phyloP scores from a whole-genome alignment of 2,329 filamentous ascomycete species.

The Orbilia quercus region DNA sequence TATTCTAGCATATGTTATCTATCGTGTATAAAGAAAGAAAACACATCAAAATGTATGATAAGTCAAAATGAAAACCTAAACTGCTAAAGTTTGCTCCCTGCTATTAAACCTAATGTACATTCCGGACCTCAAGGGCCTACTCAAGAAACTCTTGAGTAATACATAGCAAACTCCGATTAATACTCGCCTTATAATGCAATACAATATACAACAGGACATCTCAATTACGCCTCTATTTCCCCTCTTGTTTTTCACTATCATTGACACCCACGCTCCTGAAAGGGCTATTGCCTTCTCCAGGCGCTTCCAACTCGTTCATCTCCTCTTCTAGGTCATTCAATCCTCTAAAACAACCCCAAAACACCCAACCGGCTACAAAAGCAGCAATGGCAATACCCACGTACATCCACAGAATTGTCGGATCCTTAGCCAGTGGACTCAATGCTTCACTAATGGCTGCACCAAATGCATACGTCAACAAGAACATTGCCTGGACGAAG shows the following conservation, averaged over 20 bases:
- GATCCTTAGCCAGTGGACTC: constrained; percentile 65
- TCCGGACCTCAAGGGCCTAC: too few species aligned
- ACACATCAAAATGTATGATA: too few species aligned
- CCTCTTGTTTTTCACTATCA: constrained; percentile 1
- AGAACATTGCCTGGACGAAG: constrained; percentile 70
- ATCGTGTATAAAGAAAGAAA: too few species aligned
- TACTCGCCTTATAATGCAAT: not conserved
- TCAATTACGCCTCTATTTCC: not conserved
- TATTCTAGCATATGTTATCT: too few species aligned
- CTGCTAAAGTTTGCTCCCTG: too few species aligned
- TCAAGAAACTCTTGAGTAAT: not conserved
- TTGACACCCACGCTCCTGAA: not conserved
- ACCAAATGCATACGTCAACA: constrained; percentile 71
- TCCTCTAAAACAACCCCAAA: constrained; percentile 60
- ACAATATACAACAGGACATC: not conserved
- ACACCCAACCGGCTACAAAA: constrained; percentile 59
- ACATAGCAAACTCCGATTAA: not conserved
- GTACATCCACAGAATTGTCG: constrained; percentile 64
- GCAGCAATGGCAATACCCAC: constrained; percentile 59
- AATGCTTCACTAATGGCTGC: constrained; percentile 67
- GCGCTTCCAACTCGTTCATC: constrained; percentile 59
- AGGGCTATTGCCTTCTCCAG: not conserved
- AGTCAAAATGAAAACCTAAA: too few species aligned
- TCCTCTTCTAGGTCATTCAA: constrained; percentile 61
- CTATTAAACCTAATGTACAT: not conserved